Evolutionary conservation across 768 basidiomycete genomes (phyloP).

Genomic region (Boletus rex-veris): DNA sequence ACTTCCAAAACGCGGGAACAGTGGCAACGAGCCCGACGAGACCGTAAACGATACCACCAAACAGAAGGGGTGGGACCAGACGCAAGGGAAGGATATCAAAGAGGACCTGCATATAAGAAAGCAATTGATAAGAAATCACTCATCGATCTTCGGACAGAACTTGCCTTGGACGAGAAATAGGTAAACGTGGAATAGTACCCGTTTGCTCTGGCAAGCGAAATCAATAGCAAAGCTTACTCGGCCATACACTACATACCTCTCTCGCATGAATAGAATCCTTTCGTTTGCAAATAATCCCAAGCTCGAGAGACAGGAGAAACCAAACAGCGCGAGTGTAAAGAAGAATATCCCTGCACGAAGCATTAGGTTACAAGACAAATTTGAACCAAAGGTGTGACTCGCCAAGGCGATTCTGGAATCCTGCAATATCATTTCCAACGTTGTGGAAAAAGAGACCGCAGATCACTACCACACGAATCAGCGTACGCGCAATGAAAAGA

Average conservation of each 20-base stretch:
- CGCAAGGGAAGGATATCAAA: constrained; percentile 96
- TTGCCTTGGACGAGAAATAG: constrained; percentile 91
- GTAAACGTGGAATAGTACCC: constrained; percentile 97
- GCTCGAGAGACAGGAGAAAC: constrained; percentile 94
- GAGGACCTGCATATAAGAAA: constrained; percentile 54
- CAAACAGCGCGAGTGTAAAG: constrained; percentile 94
- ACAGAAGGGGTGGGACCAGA: constrained; percentile 91
- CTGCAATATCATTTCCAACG: constrained; percentile 89
- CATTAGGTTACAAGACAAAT: not conserved
- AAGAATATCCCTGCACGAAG: constrained; percentile 76
- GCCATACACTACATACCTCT: constrained; percentile 54
- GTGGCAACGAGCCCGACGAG: constrained; percentile 93
- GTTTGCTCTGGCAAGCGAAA: constrained; percentile 62
- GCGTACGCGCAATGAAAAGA: not conserved
- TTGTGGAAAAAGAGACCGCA: constrained; percentile 94
- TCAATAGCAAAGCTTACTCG: not conserved
- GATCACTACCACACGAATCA: constrained; percentile 49
- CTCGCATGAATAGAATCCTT: constrained; percentile 96
- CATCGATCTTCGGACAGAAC: not conserved
- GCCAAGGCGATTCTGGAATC: constrained; percentile 95
- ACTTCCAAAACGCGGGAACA: constrained; percentile 94
- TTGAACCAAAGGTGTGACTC: constrained; percentile 9
- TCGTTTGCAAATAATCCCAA: constrained; percentile 93
- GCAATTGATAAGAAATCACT: not conserved
- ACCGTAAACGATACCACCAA: constrained; percentile 93